phyloP scores from a whole-genome alignment of 2,329 filamentous ascomycete genomes.

The Fusarium torulosum region DNA sequence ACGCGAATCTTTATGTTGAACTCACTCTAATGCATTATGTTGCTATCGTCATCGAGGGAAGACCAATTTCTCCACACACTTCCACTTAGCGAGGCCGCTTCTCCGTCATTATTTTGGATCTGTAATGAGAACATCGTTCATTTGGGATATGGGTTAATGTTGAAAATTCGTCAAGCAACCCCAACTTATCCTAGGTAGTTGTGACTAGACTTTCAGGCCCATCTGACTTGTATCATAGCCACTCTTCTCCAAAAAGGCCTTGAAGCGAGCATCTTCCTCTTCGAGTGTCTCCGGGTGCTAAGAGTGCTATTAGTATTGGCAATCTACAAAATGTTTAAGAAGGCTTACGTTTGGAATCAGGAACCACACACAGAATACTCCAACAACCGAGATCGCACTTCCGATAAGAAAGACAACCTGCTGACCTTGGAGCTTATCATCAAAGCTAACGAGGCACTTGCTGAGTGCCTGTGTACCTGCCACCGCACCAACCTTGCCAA shows the following conservation, averaged over 20 bases:
- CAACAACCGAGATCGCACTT: background rate
- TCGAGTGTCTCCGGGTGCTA: background rate
- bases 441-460: conserved; percentile 3
- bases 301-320: fast-evolving
- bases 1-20: too few species aligned
- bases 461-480: background rate
- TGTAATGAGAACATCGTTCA: too few species aligned
- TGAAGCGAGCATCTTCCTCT: background rate
- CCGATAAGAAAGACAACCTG: conserved; percentile 3
- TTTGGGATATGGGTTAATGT: too few species aligned
- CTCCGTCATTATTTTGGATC: too few species aligned
- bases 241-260: background rate
- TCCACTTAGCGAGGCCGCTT: too few species aligned
- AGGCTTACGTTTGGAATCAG: background rate
- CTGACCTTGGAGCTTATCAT: background rate
- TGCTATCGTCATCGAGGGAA: too few species aligned
- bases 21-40: too few species aligned
- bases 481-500: conserved; percentile 4
- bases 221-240: conserved; percentile 2
- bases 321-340: fast-evolving
- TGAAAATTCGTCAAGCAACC: too few species aligned
- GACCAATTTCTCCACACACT: too few species aligned
- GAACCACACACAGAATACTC: conserved; percentile 2
- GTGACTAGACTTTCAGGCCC: background rate
- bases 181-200: too few species aligned